Conservation (phyloP, 495 filamentous ascomycete genomes). For the Beverwykella pulmonaria region DNA sequence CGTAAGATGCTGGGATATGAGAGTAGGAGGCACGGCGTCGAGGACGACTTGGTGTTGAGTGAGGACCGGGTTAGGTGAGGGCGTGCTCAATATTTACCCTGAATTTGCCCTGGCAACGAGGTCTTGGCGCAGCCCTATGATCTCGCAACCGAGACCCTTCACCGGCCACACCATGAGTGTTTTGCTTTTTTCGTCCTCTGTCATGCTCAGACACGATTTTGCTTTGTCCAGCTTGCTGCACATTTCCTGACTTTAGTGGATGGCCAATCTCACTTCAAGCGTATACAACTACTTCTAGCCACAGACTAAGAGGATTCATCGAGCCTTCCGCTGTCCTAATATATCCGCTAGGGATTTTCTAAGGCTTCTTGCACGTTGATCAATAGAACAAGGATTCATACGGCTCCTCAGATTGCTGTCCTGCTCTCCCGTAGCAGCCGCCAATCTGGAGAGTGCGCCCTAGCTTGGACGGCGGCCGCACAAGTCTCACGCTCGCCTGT, state of each 20-base stretch:
- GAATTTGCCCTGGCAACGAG: constrained; percentile 13
- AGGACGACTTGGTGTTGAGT: constrained; percentile 16
- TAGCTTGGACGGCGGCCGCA: not conserved
- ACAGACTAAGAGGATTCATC: too few species aligned
- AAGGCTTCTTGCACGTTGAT: too few species aligned
- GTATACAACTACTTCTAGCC: too few species aligned
- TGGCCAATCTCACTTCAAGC: too few species aligned
- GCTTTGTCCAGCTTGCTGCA: too few species aligned
- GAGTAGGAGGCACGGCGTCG: constrained; percentile 12
- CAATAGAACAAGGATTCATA: too few species aligned
- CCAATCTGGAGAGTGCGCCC: not conserved
- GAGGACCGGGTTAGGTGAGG: constrained; percentile 9
- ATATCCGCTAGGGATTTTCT: too few species aligned
- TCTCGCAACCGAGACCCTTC: not conserved
- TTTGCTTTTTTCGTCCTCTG: not conserved
- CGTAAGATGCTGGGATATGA: constrained; percentile 11
- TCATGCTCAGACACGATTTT: not conserved
- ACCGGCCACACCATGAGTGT: not conserved
- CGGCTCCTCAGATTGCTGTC: too few species aligned
- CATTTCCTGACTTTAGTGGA: not conserved
- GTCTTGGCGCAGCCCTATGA: constrained; percentile 14
- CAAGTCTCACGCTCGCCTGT: too few species aligned
- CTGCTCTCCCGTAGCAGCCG: not conserved
- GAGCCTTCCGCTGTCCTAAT: too few species aligned
- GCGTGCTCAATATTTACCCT: constrained; percentile 14